Evolutionary conservation across 1,139 yeast species (phyloP).

Genomic region (Pichia cactophila): DNA sequence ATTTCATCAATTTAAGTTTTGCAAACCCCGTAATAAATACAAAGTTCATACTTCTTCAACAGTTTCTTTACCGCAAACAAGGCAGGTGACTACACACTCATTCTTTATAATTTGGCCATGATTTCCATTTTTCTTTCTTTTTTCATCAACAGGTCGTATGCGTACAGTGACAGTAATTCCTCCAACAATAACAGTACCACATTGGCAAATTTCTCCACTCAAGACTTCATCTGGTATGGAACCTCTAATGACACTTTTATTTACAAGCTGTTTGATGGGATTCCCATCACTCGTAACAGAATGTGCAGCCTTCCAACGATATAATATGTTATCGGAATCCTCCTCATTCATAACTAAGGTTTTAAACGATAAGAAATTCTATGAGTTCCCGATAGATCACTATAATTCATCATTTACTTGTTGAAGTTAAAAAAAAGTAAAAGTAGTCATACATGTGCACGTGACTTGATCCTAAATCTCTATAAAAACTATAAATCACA

Average conservation of each 20-base stretch:
- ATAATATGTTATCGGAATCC: not conserved
- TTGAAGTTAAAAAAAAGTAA: no score
- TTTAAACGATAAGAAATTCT: no score
- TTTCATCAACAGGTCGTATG: not conserved
- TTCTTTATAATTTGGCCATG: not conserved
- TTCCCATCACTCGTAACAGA: not conserved
- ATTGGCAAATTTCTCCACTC: not conserved
- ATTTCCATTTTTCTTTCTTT: not conserved
- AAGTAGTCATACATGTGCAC: not conserved
- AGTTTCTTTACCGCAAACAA: not conserved
- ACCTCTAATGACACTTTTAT: not conserved
- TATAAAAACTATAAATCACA: not conserved
- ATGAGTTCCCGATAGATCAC: no score
- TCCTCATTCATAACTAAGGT: not conserved
- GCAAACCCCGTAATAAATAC: no score
- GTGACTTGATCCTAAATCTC: not conserved
- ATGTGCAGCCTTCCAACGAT: not conserved
- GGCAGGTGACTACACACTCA: not conserved
- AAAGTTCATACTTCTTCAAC: not conserved
- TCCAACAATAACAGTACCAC: not conserved
- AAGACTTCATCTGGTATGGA: not conserved
- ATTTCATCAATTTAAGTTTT: no score
- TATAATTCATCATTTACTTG: no score
- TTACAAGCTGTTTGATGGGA: not conserved
- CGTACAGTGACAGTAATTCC: not conserved